Evolutionary conservation across 805 yeast genomes (phyloP).

Genomic region (Millerozyma miso): DNA sequence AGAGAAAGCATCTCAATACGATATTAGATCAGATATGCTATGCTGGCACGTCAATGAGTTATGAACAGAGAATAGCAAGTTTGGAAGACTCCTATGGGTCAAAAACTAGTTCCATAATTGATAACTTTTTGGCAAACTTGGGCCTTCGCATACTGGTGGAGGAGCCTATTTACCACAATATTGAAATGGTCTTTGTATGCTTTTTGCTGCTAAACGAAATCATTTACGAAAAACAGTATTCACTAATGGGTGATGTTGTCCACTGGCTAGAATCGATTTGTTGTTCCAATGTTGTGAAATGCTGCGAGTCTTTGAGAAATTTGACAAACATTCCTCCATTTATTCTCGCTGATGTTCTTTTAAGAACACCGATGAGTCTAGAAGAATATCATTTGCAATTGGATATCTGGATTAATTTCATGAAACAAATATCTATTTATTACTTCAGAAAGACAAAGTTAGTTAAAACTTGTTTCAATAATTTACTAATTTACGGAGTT

Average conservation of each 20-base stretch:
- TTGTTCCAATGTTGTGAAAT: constrained; percentile 25
- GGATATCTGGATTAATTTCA: constrained; percentile 32
- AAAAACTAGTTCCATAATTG: neutral
- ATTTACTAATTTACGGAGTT: constrained; percentile 24
- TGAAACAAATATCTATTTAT: constrained; percentile 17
- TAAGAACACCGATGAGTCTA: constrained; percentile 31
- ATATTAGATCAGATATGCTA: neutral
- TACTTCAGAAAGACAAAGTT: constrained; percentile 17
- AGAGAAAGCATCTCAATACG: constrained; percentile 2
- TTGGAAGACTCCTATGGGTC: neutral
- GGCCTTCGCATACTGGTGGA: neutral
- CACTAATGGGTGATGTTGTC: constrained; percentile 10
- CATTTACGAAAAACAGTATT: constrained; percentile 1
- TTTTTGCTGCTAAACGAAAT: constrained; percentile 3
- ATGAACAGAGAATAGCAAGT: neutral
- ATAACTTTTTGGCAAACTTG: neutral
- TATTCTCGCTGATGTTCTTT: constrained; percentile 33
- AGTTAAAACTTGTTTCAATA: constrained; percentile 18
- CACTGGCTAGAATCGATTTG: constrained; percentile 31
- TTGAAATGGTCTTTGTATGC: constrained; percentile 4
- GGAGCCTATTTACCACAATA: neutral
- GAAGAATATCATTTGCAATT: constrained; percentile 30
- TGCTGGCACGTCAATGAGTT: neutral
- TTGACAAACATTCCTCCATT: constrained; percentile 33
- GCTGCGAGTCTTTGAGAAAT: constrained; percentile 29